These are phyloP conservation scores for Xylaria curta DNA, from an alignment of 495 filamentous ascomycete species.

Conservation along the genomic window DNA sequence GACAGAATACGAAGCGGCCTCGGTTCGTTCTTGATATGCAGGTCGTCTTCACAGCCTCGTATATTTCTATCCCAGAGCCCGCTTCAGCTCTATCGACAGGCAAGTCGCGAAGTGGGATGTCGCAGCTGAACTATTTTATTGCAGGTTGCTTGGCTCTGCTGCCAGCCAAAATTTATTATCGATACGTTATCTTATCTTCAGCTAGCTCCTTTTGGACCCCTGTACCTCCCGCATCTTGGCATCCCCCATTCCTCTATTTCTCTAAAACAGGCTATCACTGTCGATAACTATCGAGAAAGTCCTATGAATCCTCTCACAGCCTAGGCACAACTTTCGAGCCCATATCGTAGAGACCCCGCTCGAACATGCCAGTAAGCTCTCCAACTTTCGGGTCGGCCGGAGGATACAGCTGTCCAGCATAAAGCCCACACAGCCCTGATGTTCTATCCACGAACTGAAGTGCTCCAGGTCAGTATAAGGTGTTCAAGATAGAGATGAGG, in stretches of 20 bases:
- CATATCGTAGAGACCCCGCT: conserved; percentile 25
- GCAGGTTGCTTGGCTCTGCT: conserved; percentile 21
- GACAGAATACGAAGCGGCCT: neutral
- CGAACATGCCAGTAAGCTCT: conserved; percentile 22
- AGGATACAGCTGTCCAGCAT: conserved; percentile 27
- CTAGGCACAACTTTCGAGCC: neutral
- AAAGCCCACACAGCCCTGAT: conserved; percentile 25
- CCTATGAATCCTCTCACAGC: conserved; percentile 5
- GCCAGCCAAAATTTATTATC: conserved; percentile 31
- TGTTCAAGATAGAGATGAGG: neutral
- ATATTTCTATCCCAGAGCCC: neutral
- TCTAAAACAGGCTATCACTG: neutral
- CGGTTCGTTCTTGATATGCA: neutral
- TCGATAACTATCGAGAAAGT: neutral
- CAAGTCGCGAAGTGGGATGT: conserved; percentile 21
- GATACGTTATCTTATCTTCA: conserved; percentile 21
- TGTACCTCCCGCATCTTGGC: no score
- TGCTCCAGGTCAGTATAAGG: conserved; percentile 11
- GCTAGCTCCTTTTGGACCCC: neutral
- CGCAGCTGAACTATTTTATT: neutral
- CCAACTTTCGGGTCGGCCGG: conserved; percentile 21
- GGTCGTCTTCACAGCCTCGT: neutral
- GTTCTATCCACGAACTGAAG: conserved; percentile 23
- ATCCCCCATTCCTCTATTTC: neutral
- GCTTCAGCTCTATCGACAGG: neutral